These are phyloP conservation scores for Lactifluus subvellereus DNA, from an alignment of 768 basidiomycete species.

Conservation along the genomic window DNA sequence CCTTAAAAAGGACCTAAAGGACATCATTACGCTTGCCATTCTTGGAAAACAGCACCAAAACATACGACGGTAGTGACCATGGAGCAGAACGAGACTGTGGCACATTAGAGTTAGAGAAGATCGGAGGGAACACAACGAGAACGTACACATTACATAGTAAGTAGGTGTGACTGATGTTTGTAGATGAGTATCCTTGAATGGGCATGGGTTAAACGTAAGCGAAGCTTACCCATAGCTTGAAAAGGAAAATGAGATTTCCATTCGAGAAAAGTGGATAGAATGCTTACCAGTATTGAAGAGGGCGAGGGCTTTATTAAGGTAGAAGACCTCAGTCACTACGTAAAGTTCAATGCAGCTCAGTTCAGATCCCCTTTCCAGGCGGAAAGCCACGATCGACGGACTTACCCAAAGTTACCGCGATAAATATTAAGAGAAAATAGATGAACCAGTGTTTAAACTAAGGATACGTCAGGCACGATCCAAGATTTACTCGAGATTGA, in stretches of 20 bases:
- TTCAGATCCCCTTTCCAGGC: slow-evolving; percentile 19
- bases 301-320: slow-evolving; percentile 92
- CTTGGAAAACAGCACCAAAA: slow-evolving; percentile 10
- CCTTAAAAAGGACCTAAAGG: slow-evolving; percentile 76
- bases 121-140: neutral
- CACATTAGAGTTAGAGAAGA: slow-evolving; percentile 15
- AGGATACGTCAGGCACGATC: slow-evolving; percentile 6
- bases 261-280: neutral
- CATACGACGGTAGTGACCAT: slow-evolving; percentile 77
- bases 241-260: slow-evolving; percentile 21
- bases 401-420: slow-evolving; percentile 74
- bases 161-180: slow-evolving; percentile 64
- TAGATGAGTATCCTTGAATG: slow-evolving; percentile 26
- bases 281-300: slow-evolving; percentile 82
- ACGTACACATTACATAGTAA: slow-evolving; percentile 78
- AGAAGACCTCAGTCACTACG: slow-evolving; percentile 85
- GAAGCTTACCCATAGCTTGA: slow-evolving; percentile 57
- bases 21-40: neutral
- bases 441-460: slow-evolving; percentile 91
- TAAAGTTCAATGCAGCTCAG: neutral
- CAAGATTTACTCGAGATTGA: neutral
- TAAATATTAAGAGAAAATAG: slow-evolving; percentile 82
- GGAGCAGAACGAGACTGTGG: slow-evolving; percentile 72
- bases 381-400: slow-evolving; percentile 11
- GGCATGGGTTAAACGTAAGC: slow-evolving; percentile 20